Percentiles rank a stretch among this genome's conserved stretches.
Evolutionary conservation across 371 early-diverging fungal genomes (phyloP).

Genomic region (Mucor velutinosus): DNA sequence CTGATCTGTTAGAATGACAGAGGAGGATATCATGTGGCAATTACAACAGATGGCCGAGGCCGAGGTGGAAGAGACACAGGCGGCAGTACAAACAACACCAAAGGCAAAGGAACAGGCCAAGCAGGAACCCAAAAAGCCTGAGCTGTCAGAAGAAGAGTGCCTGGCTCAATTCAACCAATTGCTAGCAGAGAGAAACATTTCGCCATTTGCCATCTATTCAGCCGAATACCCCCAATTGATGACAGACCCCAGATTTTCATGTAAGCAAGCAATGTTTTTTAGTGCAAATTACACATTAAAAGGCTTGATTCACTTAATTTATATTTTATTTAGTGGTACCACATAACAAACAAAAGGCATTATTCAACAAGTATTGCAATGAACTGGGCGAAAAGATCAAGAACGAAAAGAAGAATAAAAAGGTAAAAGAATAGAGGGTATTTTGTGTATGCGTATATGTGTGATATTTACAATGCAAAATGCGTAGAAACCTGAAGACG

Average conservation of each 20-base stretch:
- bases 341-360: slow-evolving; percentile 48
- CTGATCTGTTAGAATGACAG: slow-evolving; percentile 58
- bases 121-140: neutral
- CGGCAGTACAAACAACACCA: slow-evolving; percentile 1
- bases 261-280: slow-evolving; percentile 31
- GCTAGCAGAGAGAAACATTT: slow-evolving; percentile 68
- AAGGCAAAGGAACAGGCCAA: slow-evolving; percentile 7
- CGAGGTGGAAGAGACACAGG: slow-evolving; percentile 17
- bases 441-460: neutral
- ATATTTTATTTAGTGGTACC: slow-evolving; percentile 32
- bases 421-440: slow-evolving; percentile 35
- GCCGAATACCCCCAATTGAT: slow-evolving; percentile 63
- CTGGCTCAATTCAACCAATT: slow-evolving; percentile 52
- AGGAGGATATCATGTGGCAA: slow-evolving; percentile 73
- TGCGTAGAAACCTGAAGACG: slow-evolving; percentile 49
- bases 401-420: slow-evolving; percentile 40
- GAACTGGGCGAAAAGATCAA: slow-evolving; percentile 58
- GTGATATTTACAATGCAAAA: neutral
- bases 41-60: slow-evolving; percentile 58
- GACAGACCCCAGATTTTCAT: slow-evolving; percentile 56
- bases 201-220: slow-evolving; percentile 77
- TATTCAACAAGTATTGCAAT: slow-evolving; percentile 75
- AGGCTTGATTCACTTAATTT: slow-evolving; percentile 12
- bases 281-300: slow-evolving; percentile 12
- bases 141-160: slow-evolving; percentile 39